Percentiles rank a stretch among this genome's conserved stretches.
These are phyloP conservation scores for bread wheat (Triticum aestivum) DNA, from an alignment of 176 grass and related monocot genomes.

Conservation along the genomic window DNA sequence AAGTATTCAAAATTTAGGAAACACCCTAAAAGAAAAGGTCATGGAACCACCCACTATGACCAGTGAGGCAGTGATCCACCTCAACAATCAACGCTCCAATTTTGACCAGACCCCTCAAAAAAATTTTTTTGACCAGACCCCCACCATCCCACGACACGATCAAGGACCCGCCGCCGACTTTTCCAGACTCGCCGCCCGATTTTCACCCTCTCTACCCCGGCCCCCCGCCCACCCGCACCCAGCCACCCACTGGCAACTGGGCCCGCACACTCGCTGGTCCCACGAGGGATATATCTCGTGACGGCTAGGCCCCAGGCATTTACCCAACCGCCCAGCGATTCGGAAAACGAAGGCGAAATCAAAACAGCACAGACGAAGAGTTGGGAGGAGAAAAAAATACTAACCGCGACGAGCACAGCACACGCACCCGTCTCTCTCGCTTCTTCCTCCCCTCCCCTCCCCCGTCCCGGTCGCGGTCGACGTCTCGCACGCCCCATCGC, in stretches of 20 bases:
- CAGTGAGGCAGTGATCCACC: not conserved
- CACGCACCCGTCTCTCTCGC: slow-evolving; percentile 14
- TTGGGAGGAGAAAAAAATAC: not conserved
- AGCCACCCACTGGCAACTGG: slow-evolving; percentile 2
- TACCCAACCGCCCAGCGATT: slow-evolving; percentile 27
- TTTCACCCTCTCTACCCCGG: not conserved
- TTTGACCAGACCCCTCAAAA: not conserved
- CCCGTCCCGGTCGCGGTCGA: not conserved
- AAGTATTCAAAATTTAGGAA: not conserved
- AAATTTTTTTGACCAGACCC: too few relatives aligned
- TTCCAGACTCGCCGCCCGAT: not conserved
- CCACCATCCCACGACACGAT: too few relatives aligned
- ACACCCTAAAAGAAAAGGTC: not conserved
- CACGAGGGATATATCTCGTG: not conserved
- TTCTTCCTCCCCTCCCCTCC: not conserved
- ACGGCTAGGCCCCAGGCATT: not conserved
- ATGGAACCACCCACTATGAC: not conserved
- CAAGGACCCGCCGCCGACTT: not conserved
- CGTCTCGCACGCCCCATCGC: slow-evolving; percentile 16
- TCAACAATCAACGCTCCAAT: not conserved
- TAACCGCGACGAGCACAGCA: slow-evolving; percentile 20
- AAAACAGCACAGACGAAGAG: not conserved
- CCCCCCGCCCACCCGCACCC: not conserved
- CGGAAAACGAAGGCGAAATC: slow-evolving; percentile 16
- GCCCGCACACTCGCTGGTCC: fast-evolving